These are phyloP conservation scores for Dalbergia cultrata DNA, from an alignment of 306 rosid species.

Conservation along the genomic window DNA sequence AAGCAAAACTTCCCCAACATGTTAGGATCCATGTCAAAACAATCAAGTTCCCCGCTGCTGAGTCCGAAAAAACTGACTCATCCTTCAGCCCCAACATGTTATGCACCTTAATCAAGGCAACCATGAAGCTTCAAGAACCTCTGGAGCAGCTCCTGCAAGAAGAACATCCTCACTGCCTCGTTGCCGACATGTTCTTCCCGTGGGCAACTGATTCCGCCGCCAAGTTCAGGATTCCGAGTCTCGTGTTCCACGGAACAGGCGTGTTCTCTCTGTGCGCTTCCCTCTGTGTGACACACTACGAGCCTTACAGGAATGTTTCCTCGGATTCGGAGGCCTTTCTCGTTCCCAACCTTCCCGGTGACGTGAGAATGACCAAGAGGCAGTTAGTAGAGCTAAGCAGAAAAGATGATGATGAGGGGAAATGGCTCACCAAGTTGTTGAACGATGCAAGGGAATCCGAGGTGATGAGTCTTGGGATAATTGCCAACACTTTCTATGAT, in stretches of 20 bases:
- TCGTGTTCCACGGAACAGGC: conserved; percentile 62
- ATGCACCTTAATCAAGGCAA: conserved; percentile 49
- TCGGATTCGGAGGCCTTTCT: conserved; percentile 58
- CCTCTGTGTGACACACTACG: conserved; percentile 22
- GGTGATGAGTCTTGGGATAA: conserved; percentile 52
- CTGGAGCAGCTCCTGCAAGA: conserved; percentile 55
- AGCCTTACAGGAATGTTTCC: conserved; percentile 57
- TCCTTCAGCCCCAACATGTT: background rate
- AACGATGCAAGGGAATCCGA: conserved; percentile 43
- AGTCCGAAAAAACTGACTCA: conserved; percentile 49
- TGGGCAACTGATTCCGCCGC: conserved; percentile 61
- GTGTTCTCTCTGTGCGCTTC: conserved; percentile 54
- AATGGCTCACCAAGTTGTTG: background rate
- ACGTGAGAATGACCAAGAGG: conserved; percentile 51
- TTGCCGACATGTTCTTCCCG: conserved; percentile 63
- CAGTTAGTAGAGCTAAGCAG: conserved; percentile 34
- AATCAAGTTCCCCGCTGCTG: conserved; percentile 48
- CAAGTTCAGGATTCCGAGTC: conserved; percentile 61
- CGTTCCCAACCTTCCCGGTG: conserved; percentile 62
- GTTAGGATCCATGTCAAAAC: conserved; percentile 14
- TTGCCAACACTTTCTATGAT: conserved; percentile 64
- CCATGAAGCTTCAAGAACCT: conserved; percentile 39
- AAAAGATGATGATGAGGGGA: background rate
- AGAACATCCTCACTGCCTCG: conserved; percentile 54
- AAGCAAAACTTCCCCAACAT: background rate